Percentiles rank a stretch among this genome's conserved stretches.
Conservation (phyloP, 495 filamentous ascomycete species). For the Talaromyces proteolyticus region DNA sequence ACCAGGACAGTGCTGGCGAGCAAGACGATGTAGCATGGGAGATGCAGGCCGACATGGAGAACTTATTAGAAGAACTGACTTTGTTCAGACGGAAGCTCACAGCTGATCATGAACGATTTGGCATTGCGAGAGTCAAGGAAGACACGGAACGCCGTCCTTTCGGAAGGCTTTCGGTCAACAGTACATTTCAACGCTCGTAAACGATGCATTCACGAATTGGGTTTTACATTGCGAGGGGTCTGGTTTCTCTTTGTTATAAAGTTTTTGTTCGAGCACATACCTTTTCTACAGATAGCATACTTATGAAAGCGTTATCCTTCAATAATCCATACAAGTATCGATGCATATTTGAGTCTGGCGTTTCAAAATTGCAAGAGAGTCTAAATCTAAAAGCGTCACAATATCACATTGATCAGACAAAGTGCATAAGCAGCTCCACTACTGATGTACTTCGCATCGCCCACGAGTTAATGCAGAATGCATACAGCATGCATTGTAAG, state of each 20-base stretch:
- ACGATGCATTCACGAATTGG: not conserved
- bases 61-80: constrained; percentile 68
- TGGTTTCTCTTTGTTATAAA: not conserved
- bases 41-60: constrained; percentile 63
- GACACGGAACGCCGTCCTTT: constrained; percentile 28
- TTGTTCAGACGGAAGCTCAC: constrained; percentile 79
- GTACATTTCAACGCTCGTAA: not conserved
- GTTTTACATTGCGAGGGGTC: not conserved
- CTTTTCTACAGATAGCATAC: too few species aligned
- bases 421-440: too few species aligned
- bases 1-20: constrained; percentile 17
- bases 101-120: constrained; percentile 64
- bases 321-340: too few species aligned
- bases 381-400: too few species aligned
- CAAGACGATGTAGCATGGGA: constrained; percentile 43
- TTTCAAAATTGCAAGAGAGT: too few species aligned
- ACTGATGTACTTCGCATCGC: too few species aligned
- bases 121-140: constrained; percentile 16
- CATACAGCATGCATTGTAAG: too few species aligned
- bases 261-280: too few species aligned
- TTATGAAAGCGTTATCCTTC: too few species aligned
- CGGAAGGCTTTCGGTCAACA: constrained; percentile 26
- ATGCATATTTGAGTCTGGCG: too few species aligned
- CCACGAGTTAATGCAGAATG: too few species aligned
- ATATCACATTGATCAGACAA: too few species aligned